Evolutionary conservation across 306 rosid genomes (phyloP).

Genomic region (Crataegus laevigata): DNA sequence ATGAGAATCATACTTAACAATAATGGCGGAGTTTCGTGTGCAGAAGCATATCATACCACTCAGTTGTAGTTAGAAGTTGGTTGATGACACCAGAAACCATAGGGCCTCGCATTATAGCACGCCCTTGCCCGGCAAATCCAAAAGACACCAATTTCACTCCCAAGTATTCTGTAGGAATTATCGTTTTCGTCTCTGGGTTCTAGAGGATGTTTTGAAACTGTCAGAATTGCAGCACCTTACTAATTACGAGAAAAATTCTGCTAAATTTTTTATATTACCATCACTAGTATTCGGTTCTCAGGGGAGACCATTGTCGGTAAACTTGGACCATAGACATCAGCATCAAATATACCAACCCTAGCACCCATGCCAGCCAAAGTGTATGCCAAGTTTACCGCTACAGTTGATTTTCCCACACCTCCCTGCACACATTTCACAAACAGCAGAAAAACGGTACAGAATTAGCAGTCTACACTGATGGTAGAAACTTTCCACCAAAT

Average conservation of each 20-base stretch:
- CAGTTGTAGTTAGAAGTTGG: slow-evolving; percentile 90
- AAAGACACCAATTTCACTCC: slow-evolving; percentile 95
- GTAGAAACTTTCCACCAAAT: too few relatives aligned
- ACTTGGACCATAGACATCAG: slow-evolving; percentile 98
- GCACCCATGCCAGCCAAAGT: slow-evolving; percentile 99
- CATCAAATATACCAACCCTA: slow-evolving; percentile 94
- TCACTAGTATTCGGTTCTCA: slow-evolving; percentile 69
- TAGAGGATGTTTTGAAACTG: slow-evolving; percentile 24
- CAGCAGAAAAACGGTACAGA: slow-evolving; percentile 5
- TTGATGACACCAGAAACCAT: slow-evolving; percentile 97
- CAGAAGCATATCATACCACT: slow-evolving; percentile 46
- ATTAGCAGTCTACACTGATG: background rate
- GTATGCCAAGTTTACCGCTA: slow-evolving; percentile 90
- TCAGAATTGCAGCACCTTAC: slow-evolving; percentile 21
- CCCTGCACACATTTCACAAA: slow-evolving; percentile 52
- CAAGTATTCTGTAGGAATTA: slow-evolving; percentile 86
- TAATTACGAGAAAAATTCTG: slow-evolving; percentile 14
- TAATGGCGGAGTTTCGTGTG: background rate
- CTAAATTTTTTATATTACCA: slow-evolving; percentile 41
- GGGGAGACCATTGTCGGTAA: slow-evolving; percentile 99
- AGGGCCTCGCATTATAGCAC: slow-evolving; percentile 98
- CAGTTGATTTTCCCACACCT: slow-evolving; percentile 93
- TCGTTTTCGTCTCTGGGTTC: slow-evolving; percentile 79
- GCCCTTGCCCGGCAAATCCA: slow-evolving; percentile 98
- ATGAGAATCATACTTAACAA: background rate